These are phyloP conservation scores for Quercus gilva DNA, from an alignment of 306 rosid genomes.

Conservation along the genomic window DNA sequence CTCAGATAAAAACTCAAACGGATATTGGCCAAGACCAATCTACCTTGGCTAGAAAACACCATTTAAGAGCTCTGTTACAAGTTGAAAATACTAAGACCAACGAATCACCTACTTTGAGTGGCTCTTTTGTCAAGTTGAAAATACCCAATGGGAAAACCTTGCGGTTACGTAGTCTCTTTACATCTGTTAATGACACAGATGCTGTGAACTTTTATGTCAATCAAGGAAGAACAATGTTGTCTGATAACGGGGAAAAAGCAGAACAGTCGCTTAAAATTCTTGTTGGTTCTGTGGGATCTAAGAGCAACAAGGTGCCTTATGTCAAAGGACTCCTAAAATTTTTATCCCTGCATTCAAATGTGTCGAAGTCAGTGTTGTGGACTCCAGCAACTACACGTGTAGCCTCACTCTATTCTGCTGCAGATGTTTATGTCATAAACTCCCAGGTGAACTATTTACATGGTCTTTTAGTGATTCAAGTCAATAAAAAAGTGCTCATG, in stretches of 20 bases:
- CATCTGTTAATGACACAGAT: constrained; percentile 33
- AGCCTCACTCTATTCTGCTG: constrained; percentile 85
- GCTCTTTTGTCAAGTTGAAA: constrained; percentile 32
- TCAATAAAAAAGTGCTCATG: background rate
- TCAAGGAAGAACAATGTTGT: constrained; percentile 35
- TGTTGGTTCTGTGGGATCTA: constrained; percentile 90
- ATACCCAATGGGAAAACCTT: constrained; percentile 15
- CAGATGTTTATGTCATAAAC: constrained; percentile 87
- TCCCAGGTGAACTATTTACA: constrained; percentile 66
- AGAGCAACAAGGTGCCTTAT: constrained; percentile 85
- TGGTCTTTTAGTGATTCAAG: background rate
- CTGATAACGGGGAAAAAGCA: constrained; percentile 27
- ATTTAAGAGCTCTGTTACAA: constrained; percentile 55
- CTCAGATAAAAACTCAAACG: constrained; percentile 28
- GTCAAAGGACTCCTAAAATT: constrained; percentile 61
- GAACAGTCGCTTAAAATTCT: constrained; percentile 52
- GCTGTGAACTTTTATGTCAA: constrained; percentile 24
- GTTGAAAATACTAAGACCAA: constrained; percentile 34
- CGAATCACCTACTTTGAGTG: constrained; percentile 21
- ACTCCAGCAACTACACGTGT: constrained; percentile 76
- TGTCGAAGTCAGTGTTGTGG: constrained; percentile 84
- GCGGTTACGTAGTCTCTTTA: constrained; percentile 21
- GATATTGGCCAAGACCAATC: constrained; percentile 36
- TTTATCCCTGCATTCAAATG: constrained; percentile 57
- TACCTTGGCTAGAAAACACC: constrained; percentile 46